phyloP scores from a whole-genome alignment of 148 eudicot species.

The Spergularia marina region DNA sequence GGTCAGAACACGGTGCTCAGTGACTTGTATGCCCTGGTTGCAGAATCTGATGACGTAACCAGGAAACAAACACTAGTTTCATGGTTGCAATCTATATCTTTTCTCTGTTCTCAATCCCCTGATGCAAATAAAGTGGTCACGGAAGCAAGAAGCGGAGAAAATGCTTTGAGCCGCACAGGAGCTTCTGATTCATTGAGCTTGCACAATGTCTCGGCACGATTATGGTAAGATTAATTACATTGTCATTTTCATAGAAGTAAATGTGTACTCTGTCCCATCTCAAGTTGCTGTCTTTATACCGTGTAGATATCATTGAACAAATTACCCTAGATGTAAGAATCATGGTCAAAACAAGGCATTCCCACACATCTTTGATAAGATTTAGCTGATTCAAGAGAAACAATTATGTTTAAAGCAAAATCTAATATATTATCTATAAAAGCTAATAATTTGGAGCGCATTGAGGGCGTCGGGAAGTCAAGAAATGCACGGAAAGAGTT shows the following conservation, averaged over 20 bases:
- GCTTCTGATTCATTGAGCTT: conserved; percentile 30
- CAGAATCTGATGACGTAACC: conserved; percentile 93
- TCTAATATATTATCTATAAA: too few relatives aligned
- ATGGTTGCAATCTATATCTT: conserved; percentile 87
- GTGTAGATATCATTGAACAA: not conserved
- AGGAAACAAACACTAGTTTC: conserved; percentile 82
- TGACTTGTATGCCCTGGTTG: conserved; percentile 68
- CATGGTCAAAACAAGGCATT: not conserved
- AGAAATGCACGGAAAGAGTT: too few relatives aligned
- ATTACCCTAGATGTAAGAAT: not conserved
- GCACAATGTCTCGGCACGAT: conserved; percentile 41
- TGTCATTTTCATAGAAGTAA: not conserved
- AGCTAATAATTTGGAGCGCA: too few relatives aligned
- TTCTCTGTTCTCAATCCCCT: conserved; percentile 56
- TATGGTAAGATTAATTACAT: conserved; percentile 25
- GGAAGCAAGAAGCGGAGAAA: conserved; percentile 21
- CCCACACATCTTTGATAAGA: too few relatives aligned
- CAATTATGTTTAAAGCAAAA: too few relatives aligned
- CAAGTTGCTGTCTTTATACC: not conserved
- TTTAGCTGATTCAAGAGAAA: too few relatives aligned
- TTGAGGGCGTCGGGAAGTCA: too few relatives aligned
- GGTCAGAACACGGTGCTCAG: conserved; percentile 65
- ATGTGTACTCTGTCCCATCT: not conserved
- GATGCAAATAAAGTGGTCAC: conserved; percentile 18
- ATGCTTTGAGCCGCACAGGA: conserved; percentile 15